These are phyloP conservation scores for Nakazawaea peltata DNA, from an alignment of 805 yeast species.

Conservation along the genomic window DNA sequence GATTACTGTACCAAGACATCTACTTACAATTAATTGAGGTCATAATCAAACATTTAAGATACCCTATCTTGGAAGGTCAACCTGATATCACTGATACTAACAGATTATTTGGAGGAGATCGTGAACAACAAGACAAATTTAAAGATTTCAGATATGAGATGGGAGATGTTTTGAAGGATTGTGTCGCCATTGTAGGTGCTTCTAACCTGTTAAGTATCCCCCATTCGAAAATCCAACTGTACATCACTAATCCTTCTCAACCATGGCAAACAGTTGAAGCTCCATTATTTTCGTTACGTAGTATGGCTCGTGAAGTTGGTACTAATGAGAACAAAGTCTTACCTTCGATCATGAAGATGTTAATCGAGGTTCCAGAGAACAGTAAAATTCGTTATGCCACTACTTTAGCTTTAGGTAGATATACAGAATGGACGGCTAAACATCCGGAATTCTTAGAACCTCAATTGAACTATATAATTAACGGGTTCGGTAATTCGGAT, in stretches of 20 bases:
- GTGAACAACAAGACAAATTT: slow-evolving; percentile 86
- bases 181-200: slow-evolving; percentile 87
- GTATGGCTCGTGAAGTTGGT: slow-evolving; percentile 90
- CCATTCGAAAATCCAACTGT: slow-evolving; percentile 44
- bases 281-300: slow-evolving; percentile 78
- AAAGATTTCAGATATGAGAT: slow-evolving; percentile 91
- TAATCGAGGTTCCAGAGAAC: slow-evolving; percentile 73
- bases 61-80: slow-evolving; percentile 41
- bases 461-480: slow-evolving; percentile 77
- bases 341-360: slow-evolving; percentile 67
- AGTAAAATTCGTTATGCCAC: slow-evolving; percentile 87
- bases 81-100: slow-evolving; percentile 22
- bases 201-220: slow-evolving; percentile 64
- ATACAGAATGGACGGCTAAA: slow-evolving; percentile 88
- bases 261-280: slow-evolving; percentile 89
- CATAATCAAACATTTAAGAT: slow-evolving; percentile 62
- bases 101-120: slow-evolving; percentile 54
- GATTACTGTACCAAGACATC: slow-evolving; percentile 40
- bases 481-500: slow-evolving; percentile 47
- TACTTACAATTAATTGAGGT: slow-evolving; percentile 52
- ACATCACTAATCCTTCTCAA: slow-evolving; percentile 19
- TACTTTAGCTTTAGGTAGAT: slow-evolving; percentile 88
- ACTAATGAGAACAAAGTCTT: slow-evolving; percentile 53
- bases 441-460: slow-evolving; percentile 78
- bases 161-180: slow-evolving; percentile 96